Evolutionary conservation across 352 stramenopile genomes (phyloP).

Genomic region (Thalassiosira livingstoniorum): DNA sequence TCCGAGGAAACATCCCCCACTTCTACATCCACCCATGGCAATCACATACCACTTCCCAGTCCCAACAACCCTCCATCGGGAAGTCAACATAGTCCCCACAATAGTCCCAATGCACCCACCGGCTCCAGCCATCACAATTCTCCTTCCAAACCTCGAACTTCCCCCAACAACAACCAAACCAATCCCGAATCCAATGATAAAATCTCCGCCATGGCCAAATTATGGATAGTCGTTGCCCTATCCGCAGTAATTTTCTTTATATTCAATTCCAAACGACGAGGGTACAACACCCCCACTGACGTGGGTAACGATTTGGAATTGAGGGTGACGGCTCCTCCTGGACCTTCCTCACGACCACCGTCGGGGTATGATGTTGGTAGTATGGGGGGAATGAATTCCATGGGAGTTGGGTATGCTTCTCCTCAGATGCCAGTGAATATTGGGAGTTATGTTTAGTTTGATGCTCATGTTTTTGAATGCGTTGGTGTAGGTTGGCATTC

Average conservation of each 20-base stretch:
- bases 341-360: not conserved
- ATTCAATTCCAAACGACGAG: not conserved
- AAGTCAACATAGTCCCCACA: not conserved
- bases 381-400: not conserved
- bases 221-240: not conserved
- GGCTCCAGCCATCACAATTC: not conserved
- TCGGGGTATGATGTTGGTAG: not conserved
- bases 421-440: not conserved
- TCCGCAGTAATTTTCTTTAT: slow-evolving; percentile 10
- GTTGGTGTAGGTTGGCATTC: no score
- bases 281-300: slow-evolving; percentile 11
- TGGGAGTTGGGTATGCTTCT: slow-evolving; percentile 5
- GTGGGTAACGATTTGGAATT: slow-evolving; percentile 34
- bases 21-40: not conserved
- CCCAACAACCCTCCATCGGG: not conserved
- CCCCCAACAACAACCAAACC: not conserved
- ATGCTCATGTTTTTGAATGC: no score
- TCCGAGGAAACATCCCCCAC: not conserved
- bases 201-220: not conserved
- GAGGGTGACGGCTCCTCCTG: slow-evolving; percentile 6
- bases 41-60: no score
- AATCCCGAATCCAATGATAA: not conserved
- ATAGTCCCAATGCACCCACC: no score
- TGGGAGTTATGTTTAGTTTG: slow-evolving; percentile 26
- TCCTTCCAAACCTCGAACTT: not conserved